Base-by-base conservation (phyloP, 257 asterid species). In the Solanum habrochaites region DNA sequence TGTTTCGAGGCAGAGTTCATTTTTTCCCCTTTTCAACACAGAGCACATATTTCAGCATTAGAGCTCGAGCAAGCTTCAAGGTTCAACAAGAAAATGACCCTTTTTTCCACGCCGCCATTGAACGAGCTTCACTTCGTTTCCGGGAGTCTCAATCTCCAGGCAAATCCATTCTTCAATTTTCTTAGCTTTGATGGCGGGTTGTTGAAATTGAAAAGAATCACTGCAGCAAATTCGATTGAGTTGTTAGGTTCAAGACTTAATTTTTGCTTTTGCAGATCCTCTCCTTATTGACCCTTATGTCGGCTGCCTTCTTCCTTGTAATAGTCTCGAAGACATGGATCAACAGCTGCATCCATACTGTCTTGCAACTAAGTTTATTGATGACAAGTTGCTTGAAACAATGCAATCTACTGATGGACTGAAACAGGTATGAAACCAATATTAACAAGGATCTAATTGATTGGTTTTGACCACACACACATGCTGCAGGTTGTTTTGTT, bases 141-240 rank as follows among this genome's bases (percentile, higher is more conserved):
- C 92, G 82, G 58, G 98, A 95, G 89, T 91, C 96, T 67, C 94
- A 89, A 86, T 94, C 95, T 40, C 92, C 94, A 91, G 98, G 98
- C 88, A 91, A 81, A 20, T 77, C 74, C 21, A 29, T 11, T 27
- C 35, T 15, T 25, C 72, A 66, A 11, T 64, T n/a, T 64, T 25
- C 71, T 64, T 64, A 25, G 47, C 80, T 71, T 71, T 32, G 6
- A 32, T 71, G 78, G 58, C 20, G 58, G 42, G 45, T 83, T 40
- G 32, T 20, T 83, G 72, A 15, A 12, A 81, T 47, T 81, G 43
- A 58, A 21, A 20, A 58, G 25, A 56, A 56, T 20, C 10, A 35
- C 37, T 35, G 6, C 37, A 35, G 37, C 37, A 20, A 56, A 20
- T 56, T 56, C 64, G 13, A 11, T 25, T 64, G 32, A 64, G 71